Evolutionary conservation across 1,284 basidiomycete genomes (phyloP).

Genomic region (Microbotryum silenes-acaulis): DNA sequence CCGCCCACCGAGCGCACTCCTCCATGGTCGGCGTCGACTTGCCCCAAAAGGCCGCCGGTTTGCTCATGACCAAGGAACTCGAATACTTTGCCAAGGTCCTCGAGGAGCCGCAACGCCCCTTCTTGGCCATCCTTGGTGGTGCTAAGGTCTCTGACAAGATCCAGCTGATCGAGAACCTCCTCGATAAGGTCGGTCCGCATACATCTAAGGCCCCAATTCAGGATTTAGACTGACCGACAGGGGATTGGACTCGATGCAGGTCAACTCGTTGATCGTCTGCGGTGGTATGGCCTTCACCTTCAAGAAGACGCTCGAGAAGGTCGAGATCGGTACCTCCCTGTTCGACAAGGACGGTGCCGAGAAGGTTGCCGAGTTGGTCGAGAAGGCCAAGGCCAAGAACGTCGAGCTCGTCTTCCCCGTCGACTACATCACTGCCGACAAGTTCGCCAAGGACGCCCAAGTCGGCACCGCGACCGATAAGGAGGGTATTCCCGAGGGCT

Average conservation of each 20-base stretch:
- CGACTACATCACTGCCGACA: slow-evolving; percentile 89
- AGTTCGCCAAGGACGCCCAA: slow-evolving; percentile 89
- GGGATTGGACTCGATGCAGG: slow-evolving; percentile 46
- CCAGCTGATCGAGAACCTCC: slow-evolving; percentile 96
- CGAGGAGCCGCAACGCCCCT: slow-evolving; percentile 87
- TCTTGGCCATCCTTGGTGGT: slow-evolving; percentile 96
- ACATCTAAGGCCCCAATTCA: too few species aligned
- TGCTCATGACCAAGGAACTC: slow-evolving; percentile 97
- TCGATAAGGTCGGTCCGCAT: slow-evolving; percentile 67
- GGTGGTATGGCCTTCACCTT: slow-evolving; percentile 99
- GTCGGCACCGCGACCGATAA: slow-evolving; percentile 67
- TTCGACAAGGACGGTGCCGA: slow-evolving; percentile 85
- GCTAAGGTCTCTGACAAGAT: slow-evolving; percentile 99
- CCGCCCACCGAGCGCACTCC: slow-evolving; percentile 95
- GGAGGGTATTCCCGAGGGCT: slow-evolving; percentile 82
- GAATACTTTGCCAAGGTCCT: slow-evolving; percentile 98
- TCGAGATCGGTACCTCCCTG: slow-evolving; percentile 88
- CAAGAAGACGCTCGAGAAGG: slow-evolving; percentile 83
- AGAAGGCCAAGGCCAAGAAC: slow-evolving; percentile 88
- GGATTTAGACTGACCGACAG: not conserved
- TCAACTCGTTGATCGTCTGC: slow-evolving; percentile 91
- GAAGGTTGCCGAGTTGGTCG: slow-evolving; percentile 75
- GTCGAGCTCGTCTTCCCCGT: slow-evolving; percentile 94
- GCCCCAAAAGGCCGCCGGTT: slow-evolving; percentile 86
- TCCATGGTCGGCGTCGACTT: slow-evolving; percentile 97